Conservation (phyloP, 345 rosid genomes). For the Gossypium raimondii region DNA sequence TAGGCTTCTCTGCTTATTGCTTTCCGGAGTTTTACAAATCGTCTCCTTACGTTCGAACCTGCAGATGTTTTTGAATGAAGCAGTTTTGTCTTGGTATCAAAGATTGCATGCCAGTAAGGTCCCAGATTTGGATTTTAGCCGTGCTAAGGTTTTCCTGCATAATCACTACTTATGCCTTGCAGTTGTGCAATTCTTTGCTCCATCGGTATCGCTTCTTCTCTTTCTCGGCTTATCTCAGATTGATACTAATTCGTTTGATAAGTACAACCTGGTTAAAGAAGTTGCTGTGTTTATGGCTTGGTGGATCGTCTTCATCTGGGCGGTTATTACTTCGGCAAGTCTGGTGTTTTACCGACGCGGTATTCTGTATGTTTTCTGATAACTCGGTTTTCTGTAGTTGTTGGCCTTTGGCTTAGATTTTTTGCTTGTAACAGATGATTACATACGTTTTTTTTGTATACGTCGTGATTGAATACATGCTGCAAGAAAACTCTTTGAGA, state of each 20-base stretch:
- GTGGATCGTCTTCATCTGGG: constrained; percentile 81
- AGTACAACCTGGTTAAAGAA: constrained; percentile 34
- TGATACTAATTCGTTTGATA: constrained; percentile 40
- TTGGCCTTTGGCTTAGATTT: not conserved
- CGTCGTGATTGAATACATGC: not conserved
- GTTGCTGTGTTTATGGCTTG: constrained; percentile 70
- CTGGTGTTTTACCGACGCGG: constrained; percentile 68
- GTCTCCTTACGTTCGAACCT: constrained; percentile 64
- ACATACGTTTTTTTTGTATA: not conserved
- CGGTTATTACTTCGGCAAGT: constrained; percentile 50
- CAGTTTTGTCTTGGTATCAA: constrained; percentile 86
- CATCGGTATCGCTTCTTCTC: constrained; percentile 54
- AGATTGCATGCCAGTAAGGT: constrained; percentile 78
- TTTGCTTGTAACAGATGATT: not conserved
- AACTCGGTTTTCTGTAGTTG: constrained; percentile 1
- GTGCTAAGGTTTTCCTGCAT: constrained; percentile 90
- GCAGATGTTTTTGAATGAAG: constrained; percentile 92
- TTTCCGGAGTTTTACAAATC: constrained; percentile 54
- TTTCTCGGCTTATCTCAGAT: constrained; percentile 65
- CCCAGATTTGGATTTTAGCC: constrained; percentile 85
- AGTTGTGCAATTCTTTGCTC: constrained; percentile 66
- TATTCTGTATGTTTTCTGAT: constrained; percentile 60
- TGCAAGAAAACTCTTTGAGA: not conserved
- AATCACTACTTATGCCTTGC: constrained; percentile 81
- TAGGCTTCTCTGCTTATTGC: constrained; percentile 50